Base-by-base conservation (phyloP, 2,329 filamentous ascomycete species). In the Lasiodiplodia sp. region DNA sequence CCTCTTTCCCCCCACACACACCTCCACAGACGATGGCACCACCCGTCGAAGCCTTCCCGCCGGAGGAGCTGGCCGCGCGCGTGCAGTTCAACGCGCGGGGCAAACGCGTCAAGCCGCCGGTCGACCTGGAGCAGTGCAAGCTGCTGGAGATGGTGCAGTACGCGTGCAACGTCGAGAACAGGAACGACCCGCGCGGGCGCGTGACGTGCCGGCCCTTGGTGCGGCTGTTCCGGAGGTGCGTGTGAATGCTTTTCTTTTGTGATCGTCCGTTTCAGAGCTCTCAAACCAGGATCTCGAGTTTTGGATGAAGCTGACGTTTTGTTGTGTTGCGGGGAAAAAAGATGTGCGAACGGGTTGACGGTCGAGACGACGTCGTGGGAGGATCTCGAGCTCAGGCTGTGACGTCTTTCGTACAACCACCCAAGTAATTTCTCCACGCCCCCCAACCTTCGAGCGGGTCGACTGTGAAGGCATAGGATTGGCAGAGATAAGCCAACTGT, bases 341-440 rank as follows among this genome's bases (percentile, higher is more conserved):
- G 82, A 72, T 85, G 87, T 75, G 83, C 82, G 31, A 80, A 83
- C 72, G 86, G 86, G 23, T 75, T 89, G 72, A 86, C 83, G 57
- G 86, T 89, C 16, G 88, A 90, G 76, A 90, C 88, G 40, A 90
- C 88, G 44, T 81, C 83, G 60, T 88, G 86, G 86, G 88, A 89
- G 74, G 82, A 76, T 28, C 76, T 81, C 72, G 79, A 80, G 72
- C 77, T 38, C n/a, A 25, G 55, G 44, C 21, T 56, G 65, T 67
- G 65, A 75, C 18, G 75, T 63, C 25, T 25, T 47, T 37, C 60
- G 18, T 16, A 11, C 58, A 58, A 63, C 64, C 53, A 55, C 25
- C 1, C 40, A n/a, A 18, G 1, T 3, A 44, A n/a, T n/a, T 4
- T 44, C 2, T 5, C 40, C 11, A 7, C 3, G 40, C 40, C 28